Base-by-base conservation (phyloP, 2,329 filamentous ascomycete genomes). In the Colletotrichum trifolii region DNA sequence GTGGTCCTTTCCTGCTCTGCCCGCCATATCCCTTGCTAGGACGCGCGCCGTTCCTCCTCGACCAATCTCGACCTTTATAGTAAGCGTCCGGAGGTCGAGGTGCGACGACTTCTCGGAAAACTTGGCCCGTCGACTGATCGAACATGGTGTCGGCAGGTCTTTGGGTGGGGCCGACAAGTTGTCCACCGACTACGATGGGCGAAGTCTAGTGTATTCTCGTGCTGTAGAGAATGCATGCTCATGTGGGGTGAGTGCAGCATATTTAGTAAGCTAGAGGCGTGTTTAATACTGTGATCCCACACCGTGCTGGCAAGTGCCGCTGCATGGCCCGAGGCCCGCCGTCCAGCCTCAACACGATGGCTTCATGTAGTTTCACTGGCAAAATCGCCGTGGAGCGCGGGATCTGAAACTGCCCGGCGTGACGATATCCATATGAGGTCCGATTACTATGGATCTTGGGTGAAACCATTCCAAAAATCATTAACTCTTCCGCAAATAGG, bases 31-130 rank as follows among this genome's bases (percentile, higher is more conserved):
- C 60, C 72, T 46, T 74, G 68, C 33, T 70, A 38, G 33, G 71
- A 12, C 50, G 65, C 42, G 46, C 72, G 64, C 73, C 73, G 4
- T 71, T 76, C 17, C 71, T 71, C 25, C 68, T 68, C 35, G 76
- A 77, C 79, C 79, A 81, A 69, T 78, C 76, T 49, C 67, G 69
- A 42, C 73, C 73, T 13, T 66, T 66, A 42, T 59, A 38, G 59
- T 57, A 67, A 55, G 39, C 66, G 50, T 64, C 73, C 52, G 54
- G 60, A 47, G 69, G 71, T 17, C 75, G 73, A 33, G 74, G 68
- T 39, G 78, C 49, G n/a, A 72, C 72, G 71, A 75, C 77, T 74
- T 81, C 77, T 63, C 67, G 74, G 56, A 75, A 79, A 64, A 77
- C 74, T 49, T 78, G 77, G 15, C 78, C 78, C 8, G 72, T 71